Base-by-base conservation (phyloP, 176 grass and related monocot genomes). In the Musa acuminata region DNA sequence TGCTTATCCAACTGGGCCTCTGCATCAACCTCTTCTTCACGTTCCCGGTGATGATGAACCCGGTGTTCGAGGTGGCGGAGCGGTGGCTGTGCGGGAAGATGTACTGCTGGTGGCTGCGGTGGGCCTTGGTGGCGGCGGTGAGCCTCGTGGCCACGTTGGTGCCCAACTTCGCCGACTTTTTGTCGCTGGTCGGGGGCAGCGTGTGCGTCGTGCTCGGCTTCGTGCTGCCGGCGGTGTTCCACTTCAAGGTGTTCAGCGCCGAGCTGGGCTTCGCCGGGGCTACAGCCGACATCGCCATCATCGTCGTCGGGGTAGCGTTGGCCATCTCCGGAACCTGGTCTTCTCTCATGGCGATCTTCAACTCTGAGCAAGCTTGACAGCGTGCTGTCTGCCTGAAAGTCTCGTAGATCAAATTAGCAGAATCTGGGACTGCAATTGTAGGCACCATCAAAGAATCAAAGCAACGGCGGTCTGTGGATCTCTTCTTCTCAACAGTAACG, bases 21-120 rank as follows among this genome's bases (percentile, higher is more conserved):
- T 99, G 95, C 90, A 84, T 89, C 79, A 99, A 94, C 85, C 89
- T 99, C 80, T 99, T 94, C 84, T 99, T 99, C 86, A 87, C 95
- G 77, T 84, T 99, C 82, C 88, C 95, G 23, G 88, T 99, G 16
- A 91, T 93, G 95, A 99, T 99, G 95, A 90, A 99, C 82, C 90
- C 95, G 1, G 90, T 99, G 0, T 99, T 84, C 79, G 95, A 99
- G 88, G 88, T 99, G 55, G 86, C 86, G 51, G 90, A 99, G 86
- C 84, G 95, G 17, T 89, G 89, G 78, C 73, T 89, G 75, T 87
- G 70, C 79, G 84, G 75, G 52, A 99, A 87, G 69, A 81, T 79
- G 9, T 99, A 91, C 83, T 85, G 88, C 66, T 87, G 84, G 84
- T 99, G 85, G 95, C 83, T 94, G 75, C 84, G 95, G 29, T 99